Percentiles rank a stretch among this genome's conserved stretches.
These are phyloP conservation scores for Aspergillus japonicus DNA, from an alignment of 2,329 filamentous ascomycete genomes.

Conservation along the genomic window DNA sequence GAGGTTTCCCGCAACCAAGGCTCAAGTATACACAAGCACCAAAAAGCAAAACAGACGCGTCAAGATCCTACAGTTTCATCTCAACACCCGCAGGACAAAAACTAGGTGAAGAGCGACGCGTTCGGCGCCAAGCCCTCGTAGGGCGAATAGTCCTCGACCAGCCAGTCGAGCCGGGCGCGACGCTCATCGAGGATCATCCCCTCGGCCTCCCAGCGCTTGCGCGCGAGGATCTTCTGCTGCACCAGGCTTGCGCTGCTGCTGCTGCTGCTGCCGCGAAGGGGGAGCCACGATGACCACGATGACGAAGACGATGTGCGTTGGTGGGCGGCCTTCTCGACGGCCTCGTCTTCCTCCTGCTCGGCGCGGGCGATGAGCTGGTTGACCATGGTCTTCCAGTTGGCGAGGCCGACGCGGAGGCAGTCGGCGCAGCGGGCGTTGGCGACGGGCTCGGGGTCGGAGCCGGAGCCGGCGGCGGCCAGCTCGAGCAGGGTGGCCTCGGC, in stretches of 20 bases:
- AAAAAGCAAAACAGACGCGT: neutral
- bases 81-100: neutral
- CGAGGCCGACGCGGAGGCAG: slow-evolving; percentile 72
- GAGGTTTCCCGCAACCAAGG: neutral
- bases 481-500: slow-evolving; percentile 63
- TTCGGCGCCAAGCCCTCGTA: slow-evolving; percentile 30
- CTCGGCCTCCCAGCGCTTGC: slow-evolving; percentile 44
- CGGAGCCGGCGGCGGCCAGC: slow-evolving; percentile 25
- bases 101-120: slow-evolving; percentile 28
- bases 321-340: slow-evolving; percentile 29
- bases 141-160: slow-evolving; percentile 32
- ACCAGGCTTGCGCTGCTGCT: slow-evolving; percentile 12
- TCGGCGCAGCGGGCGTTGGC: slow-evolving; percentile 64
- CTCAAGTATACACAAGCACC: neutral
- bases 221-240: slow-evolving; percentile 29
- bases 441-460: slow-evolving; percentile 37
- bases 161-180: slow-evolving; percentile 28
- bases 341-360: slow-evolving; percentile 37
- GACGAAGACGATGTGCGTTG: neutral
- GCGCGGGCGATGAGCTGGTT: slow-evolving; percentile 55
- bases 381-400: slow-evolving; percentile 84
- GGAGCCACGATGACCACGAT: slow-evolving; percentile 27
- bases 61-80: neutral
- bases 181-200: slow-evolving; percentile 39
- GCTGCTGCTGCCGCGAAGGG: slow-evolving; percentile 9